Evolutionary conservation across 2,329 filamentous ascomycete species (phyloP).

Genomic region (Penicillium corylophilum): DNA sequence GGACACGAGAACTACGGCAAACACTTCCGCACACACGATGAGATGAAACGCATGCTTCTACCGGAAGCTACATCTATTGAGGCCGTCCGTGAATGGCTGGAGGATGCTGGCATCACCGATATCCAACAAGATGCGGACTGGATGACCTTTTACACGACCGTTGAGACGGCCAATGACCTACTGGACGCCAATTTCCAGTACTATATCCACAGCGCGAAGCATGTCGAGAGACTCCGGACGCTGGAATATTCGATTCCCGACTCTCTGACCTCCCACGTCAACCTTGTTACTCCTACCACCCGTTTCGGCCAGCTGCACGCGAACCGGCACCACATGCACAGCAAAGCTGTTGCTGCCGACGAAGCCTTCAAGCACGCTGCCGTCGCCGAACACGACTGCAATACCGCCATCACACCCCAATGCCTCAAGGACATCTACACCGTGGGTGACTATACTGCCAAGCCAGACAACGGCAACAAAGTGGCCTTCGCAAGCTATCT

Average conservation of each 20-base stretch:
- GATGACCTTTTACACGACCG: slow-evolving; percentile 39
- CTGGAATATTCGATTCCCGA: slow-evolving; percentile 43
- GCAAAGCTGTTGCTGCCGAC: slow-evolving; percentile 20
- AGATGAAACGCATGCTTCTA: slow-evolving; percentile 51
- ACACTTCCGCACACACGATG: slow-evolving; percentile 48
- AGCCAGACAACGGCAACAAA: slow-evolving; percentile 36
- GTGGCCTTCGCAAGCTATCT: slow-evolving; percentile 50
- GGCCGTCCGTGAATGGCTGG: slow-evolving; percentile 50
- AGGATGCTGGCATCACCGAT: slow-evolving; percentile 38
- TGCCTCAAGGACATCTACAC: slow-evolving; percentile 52
- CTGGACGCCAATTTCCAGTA: slow-evolving; percentile 42
- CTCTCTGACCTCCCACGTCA: slow-evolving; percentile 35
- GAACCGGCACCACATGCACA: slow-evolving; percentile 27
- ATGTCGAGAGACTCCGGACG: slow-evolving; percentile 38
- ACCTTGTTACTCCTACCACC: slow-evolving; percentile 45
- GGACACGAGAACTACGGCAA: slow-evolving; percentile 49
- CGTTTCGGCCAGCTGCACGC: slow-evolving; percentile 40
- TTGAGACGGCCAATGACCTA: slow-evolving; percentile 38
- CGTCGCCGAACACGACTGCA: slow-evolving; percentile 36
- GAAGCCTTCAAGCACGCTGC: slow-evolving; percentile 21
- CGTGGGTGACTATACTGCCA: slow-evolving; percentile 42
- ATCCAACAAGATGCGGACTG: slow-evolving; percentile 39
- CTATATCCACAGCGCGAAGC: slow-evolving; percentile 31
- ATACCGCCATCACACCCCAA: slow-evolving; percentile 45
- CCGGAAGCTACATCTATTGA: slow-evolving; percentile 43